Base-by-base conservation (phyloP, 106 monocot species). In the Xerophyta viscosa region DNA sequence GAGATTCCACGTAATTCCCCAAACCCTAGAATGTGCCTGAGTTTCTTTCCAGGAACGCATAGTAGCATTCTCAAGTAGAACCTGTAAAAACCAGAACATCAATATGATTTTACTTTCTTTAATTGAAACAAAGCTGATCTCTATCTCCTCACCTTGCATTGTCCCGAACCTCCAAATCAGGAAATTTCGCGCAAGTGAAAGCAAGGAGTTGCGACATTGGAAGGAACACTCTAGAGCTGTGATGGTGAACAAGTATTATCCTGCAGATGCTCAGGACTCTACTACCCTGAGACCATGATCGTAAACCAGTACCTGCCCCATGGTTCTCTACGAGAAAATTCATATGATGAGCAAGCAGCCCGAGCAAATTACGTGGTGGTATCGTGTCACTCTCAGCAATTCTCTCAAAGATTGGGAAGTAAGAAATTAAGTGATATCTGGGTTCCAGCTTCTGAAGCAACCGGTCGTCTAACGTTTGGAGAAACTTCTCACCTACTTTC, bases 161-260 rank as follows among this genome's bases (percentile, higher is more conserved):
- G 66, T 96, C 94, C 25, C 88, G 84, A 57, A 88, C 68, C 58
- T 96, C 94, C 64, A 96, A 70, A 51, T 96, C 94, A 26, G 94
- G 94, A 54, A 78, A 96, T 55, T 31, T 81, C 56, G 84, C 81
- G 48, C 75, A 81, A 27, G 81, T 79, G 67, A 85, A 81, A 3
- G 56, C 55, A 22, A 96, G 77, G 52, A 96, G 88, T 19, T 27
- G 64, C 15, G 84, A 76, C 9, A 96, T 59, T 42, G 51, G 56
- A 54, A 41, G 20, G 50, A 82, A 96, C 12, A 96, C 47, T 56
- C 84, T 71, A 2, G 96, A 88, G 56, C 84, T 88, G 25, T 76
- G 76, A 56, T 96, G 96, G 45, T 78, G 72, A 66, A 53, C 70
- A 17, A 88, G 50, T 76, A 88, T 57, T 36, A 64, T 65, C 37